phyloP scores from a whole-genome alignment of 2,329 filamentous ascomycete genomes.

The Samsoniella hepiali region DNA sequence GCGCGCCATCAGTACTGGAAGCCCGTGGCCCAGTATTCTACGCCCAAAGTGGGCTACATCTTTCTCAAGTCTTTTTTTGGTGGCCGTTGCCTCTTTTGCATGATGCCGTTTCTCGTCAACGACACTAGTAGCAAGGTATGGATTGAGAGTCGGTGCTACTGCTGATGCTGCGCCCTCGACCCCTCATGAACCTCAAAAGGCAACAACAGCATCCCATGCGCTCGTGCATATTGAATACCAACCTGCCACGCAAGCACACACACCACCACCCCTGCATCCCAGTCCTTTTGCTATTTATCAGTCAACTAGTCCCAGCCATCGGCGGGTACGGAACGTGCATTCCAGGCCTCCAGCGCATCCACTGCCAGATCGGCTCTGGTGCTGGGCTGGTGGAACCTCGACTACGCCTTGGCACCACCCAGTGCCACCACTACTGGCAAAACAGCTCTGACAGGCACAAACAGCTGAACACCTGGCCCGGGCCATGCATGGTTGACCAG shows the following conservation, averaged over 20 bases:
- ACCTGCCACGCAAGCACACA: background rate
- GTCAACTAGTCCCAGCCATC: background rate
- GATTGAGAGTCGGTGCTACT: background rate
- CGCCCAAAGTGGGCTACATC: background rate
- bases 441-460: too few species aligned
- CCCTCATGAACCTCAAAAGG: background rate
- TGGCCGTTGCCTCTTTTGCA: background rate
- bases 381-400: background rate
- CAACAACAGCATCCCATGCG: background rate
- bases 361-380: conserved; percentile 10
- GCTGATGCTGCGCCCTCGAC: background rate
- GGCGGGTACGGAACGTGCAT: conserved; percentile 8
- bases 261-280: background rate
- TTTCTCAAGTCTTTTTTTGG: background rate
- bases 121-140: too few species aligned
- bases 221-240: background rate
- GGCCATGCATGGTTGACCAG: too few species aligned
- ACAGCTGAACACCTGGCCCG: too few species aligned
- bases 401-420: conserved; percentile 4
- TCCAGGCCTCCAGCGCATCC: conserved; percentile 8
- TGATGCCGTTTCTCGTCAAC: too few species aligned
- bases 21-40: background rate
- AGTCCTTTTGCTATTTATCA: background rate
- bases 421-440: background rate
- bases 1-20: background rate